Evolutionary conservation across 2,329 filamentous ascomycete genomes (phyloP).

Genomic region (Curvularia hawaiiensis): DNA sequence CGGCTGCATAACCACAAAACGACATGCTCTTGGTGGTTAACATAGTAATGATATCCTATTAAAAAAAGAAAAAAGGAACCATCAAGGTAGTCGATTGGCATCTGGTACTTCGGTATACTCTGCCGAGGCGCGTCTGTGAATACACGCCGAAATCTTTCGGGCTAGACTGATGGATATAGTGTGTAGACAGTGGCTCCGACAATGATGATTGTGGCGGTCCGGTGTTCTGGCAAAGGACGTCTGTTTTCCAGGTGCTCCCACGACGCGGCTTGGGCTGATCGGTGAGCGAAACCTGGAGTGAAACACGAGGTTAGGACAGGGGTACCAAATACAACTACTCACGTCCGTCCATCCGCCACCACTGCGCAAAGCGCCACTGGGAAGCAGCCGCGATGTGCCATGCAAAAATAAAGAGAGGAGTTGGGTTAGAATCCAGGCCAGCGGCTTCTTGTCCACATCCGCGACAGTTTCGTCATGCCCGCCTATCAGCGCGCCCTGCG

Average conservation of each 20-base stretch:
- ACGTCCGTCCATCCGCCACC: not conserved
- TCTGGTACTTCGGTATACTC: not conserved
- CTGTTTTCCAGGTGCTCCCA: constrained; percentile 4
- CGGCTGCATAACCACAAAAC: not conserved
- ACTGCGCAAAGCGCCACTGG: constrained; percentile 1
- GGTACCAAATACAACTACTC: constrained; percentile 1
- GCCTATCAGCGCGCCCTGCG: constrained; percentile 6
- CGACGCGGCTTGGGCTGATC: constrained; percentile 13
- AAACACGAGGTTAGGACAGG: constrained; percentile 10
- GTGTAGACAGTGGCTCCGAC: constrained; percentile 4
- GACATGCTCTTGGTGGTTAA: not conserved
- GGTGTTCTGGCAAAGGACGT: constrained; percentile 4
- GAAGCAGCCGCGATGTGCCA: constrained; percentile 5
- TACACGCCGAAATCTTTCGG: not conserved
- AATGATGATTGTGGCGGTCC: constrained; percentile 4
- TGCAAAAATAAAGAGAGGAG: constrained; percentile 1
- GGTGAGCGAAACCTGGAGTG: constrained; percentile 16
- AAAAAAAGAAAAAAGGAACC: not conserved
- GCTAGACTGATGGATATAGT: not conserved
- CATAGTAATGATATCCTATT: not conserved
- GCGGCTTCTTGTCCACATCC: constrained; percentile 6
- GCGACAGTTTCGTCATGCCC: constrained; percentile 6
- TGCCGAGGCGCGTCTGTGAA: not conserved
- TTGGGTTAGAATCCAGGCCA: constrained; percentile 11
- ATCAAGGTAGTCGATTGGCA: not conserved